A percentile compares a stretch with the other conserved stretches of the same genome.
Evolutionary conservation across 352 stramenopile species (phyloP).

Genomic region (Blastocystis hominis): DNA sequence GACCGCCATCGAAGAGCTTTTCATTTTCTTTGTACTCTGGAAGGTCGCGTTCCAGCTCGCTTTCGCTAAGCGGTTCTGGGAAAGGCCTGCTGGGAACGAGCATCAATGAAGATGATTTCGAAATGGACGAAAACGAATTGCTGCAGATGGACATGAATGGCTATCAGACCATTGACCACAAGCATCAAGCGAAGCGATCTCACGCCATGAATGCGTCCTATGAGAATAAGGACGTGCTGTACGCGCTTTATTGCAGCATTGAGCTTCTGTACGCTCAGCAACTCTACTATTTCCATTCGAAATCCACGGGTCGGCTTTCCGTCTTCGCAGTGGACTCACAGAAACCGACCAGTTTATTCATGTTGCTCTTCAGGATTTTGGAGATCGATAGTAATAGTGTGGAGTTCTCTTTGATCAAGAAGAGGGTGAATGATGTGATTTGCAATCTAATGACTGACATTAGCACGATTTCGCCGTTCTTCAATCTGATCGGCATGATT

Average conservation of each 20-base stretch:
- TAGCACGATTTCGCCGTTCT: too few relatives aligned
- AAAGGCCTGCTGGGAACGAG: too few relatives aligned
- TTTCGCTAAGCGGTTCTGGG: too few relatives aligned
- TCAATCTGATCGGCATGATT: background rate
- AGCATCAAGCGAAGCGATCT: background rate
- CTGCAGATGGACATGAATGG: background rate
- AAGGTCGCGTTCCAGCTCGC: too few relatives aligned
- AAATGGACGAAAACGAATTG: constrained; percentile 5
- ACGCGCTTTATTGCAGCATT: background rate
- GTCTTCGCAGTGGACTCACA: background rate
- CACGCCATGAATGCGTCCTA: background rate
- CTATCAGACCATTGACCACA: background rate
- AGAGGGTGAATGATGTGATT: background rate
- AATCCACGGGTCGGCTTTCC: background rate
- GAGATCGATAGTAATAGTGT: background rate
- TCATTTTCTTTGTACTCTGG: too few relatives aligned
- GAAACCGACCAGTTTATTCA: background rate
- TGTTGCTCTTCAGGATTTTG: background rate
- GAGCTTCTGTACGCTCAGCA: constrained; percentile 19
- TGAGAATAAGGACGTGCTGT: background rate
- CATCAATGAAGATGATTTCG: background rate
- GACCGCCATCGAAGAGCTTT: too few relatives aligned
- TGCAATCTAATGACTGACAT: background rate
- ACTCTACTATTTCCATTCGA: background rate
- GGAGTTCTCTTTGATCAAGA: constrained; percentile 36